phyloP scores from a whole-genome alignment of 257 asterid genomes.

The Nicotiana knightiana region DNA sequence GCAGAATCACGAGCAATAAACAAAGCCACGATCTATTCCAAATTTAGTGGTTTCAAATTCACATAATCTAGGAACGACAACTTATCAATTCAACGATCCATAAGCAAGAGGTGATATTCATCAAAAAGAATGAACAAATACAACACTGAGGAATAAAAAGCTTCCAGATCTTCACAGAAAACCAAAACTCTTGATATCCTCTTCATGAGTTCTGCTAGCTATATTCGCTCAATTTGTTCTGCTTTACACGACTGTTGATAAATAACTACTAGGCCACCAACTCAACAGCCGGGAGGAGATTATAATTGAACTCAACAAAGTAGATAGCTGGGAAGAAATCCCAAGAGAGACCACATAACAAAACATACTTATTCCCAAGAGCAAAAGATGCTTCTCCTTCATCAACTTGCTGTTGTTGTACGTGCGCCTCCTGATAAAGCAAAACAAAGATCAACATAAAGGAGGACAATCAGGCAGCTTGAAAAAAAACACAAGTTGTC shows the following conservation, averaged over 20 bases:
- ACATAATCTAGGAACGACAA: neutral
- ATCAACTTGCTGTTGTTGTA: constrained; percentile 29
- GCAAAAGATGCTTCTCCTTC: constrained; percentile 16
- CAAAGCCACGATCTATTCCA: neutral
- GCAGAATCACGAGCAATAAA: neutral
- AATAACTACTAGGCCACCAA: constrained; percentile 8
- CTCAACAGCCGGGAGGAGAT: constrained; percentile 12
- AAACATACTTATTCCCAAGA: constrained; percentile 14
- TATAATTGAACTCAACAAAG: constrained; percentile 15
- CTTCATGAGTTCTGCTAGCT: constrained; percentile 37
- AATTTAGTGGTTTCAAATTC: neutral
- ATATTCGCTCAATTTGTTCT: constrained; percentile 17
- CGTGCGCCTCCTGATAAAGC: constrained; percentile 35
- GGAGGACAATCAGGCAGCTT: neutral
- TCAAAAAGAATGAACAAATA: constrained; percentile 11
- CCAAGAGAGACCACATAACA: constrained; percentile 3
- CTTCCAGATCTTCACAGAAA: constrained; percentile 13
- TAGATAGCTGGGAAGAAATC: constrained; percentile 16
- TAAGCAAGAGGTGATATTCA: neutral
- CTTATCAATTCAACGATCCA: neutral
- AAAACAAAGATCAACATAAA: constrained; percentile 15
- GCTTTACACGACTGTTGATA: constrained; percentile 28
- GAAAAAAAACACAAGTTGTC: neutral
- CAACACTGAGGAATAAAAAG: constrained; percentile 8
- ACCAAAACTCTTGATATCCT: constrained; percentile 22